Conservation (phyloP, 108 stramenopile species). For the Fistulifera pelliculosa region DNA sequence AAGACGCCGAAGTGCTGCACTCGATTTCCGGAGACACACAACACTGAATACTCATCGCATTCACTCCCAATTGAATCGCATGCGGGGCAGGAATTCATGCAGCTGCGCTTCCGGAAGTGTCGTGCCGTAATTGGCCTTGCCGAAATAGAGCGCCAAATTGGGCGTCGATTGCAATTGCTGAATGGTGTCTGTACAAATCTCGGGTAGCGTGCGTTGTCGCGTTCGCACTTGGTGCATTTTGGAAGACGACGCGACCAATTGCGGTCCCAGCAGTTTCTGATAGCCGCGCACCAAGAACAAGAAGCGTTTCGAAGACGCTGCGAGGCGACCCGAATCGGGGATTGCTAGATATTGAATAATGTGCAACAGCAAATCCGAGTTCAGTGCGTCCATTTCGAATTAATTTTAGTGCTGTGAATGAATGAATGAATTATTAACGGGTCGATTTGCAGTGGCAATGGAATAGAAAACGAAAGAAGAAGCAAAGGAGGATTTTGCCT, state of each 20-base stretch:
- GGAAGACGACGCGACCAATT: conserved; percentile 20
- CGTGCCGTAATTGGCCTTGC: background rate
- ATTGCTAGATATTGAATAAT: conserved; percentile 33
- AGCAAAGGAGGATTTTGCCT: no score
- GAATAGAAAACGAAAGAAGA: no score
- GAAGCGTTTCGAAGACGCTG: conserved; percentile 18
- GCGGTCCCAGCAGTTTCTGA: conserved; percentile 20
- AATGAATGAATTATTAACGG: no score
- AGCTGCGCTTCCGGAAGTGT: background rate
- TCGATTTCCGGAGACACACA: conserved; percentile 9
- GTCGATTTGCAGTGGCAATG: no score
- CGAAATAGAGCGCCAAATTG: conserved; percentile 29
- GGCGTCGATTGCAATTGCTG: conserved; percentile 22
- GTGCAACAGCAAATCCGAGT: conserved; percentile 31
- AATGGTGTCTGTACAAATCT: conserved; percentile 4
- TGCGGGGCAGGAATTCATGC: conserved; percentile 5
- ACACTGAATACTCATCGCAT: conserved; percentile 24
- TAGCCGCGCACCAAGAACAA: conserved; percentile 35
- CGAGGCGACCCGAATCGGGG: conserved; percentile 15
- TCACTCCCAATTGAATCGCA: conserved; percentile 21
- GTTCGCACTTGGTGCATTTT: background rate
- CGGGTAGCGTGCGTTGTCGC: conserved; percentile 9
- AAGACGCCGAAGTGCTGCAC: conserved; percentile 9
- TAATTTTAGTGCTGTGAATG: no score
- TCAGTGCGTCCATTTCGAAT: conserved; percentile 22